Conservation (phyloP, 2,329 filamentous ascomycete genomes). For the Stagonosporopsis chrysanthemi region DNA sequence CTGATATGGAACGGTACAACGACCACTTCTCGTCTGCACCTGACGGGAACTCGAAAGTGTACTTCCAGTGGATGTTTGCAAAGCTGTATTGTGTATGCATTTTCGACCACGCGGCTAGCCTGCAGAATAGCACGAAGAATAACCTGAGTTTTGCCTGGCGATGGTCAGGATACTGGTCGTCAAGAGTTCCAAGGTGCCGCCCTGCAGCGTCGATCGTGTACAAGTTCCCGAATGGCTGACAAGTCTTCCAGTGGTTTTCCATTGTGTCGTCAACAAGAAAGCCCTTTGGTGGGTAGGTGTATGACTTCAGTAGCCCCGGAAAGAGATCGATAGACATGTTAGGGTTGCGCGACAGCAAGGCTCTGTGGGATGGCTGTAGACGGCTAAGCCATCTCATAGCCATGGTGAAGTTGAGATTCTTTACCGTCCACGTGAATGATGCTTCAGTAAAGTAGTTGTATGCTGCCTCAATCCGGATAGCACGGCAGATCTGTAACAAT, state of each 20-base stretch:
- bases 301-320: slow-evolving; percentile 10
- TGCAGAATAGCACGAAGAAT: slow-evolving; percentile 14
- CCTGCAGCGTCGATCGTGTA: slow-evolving; percentile 15
- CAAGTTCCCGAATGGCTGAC: slow-evolving; percentile 34
- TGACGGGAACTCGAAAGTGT: slow-evolving; percentile 9
- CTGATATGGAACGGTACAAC: not conserved
- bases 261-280: slow-evolving; percentile 25
- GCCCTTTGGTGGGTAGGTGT: slow-evolving; percentile 25
- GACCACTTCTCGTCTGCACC: not conserved
- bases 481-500: slow-evolving; percentile 30
- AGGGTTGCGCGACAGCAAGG: slow-evolving; percentile 26
- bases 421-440: slow-evolving; percentile 25
- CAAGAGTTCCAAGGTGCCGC: not conserved
- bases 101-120: slow-evolving; percentile 7
- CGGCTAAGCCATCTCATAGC: slow-evolving; percentile 25
- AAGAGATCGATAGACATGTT: slow-evolving; percentile 22
- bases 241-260: slow-evolving; percentile 32
- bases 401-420: slow-evolving; percentile 27
- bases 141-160: not conserved
- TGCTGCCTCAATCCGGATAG: slow-evolving; percentile 39
- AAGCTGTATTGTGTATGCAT: not conserved
- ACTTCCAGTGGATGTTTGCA: slow-evolving; percentile 5
- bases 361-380: slow-evolving; percentile 27
- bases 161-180: not conserved
- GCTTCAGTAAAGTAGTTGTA: slow-evolving; percentile 35